Evolutionary conservation across 2,329 filamentous ascomycete species (phyloP).

Genomic region (Hypoxylon sp.): DNA sequence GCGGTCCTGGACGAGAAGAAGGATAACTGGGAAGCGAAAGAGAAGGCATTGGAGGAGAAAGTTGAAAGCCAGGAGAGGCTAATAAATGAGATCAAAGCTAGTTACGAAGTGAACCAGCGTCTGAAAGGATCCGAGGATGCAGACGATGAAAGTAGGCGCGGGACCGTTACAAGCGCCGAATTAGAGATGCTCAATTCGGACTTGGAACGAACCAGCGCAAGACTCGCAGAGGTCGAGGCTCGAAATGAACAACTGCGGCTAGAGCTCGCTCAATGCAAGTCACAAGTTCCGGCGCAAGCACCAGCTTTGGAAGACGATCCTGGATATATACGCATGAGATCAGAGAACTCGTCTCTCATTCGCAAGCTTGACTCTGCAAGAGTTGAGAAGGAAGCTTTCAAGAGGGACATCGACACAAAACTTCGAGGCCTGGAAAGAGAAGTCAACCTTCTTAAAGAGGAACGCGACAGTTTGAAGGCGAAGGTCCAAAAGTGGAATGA

Average conservation of each 20-base stretch:
- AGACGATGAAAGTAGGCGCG: conserved; percentile 67
- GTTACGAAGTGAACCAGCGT: conserved; percentile 94
- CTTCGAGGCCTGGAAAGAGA: conserved; percentile 85
- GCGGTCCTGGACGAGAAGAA: conserved; percentile 93
- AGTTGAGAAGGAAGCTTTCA: conserved; percentile 85
- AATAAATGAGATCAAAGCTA: conserved; percentile 94
- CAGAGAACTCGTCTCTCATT: conserved; percentile 92
- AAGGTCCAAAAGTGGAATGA: conserved; percentile 92
- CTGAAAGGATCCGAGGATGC: conserved; percentile 78
- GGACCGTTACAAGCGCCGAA: conserved; percentile 85
- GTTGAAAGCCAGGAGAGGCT: conserved; percentile 93
- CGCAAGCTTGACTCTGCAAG: conserved; percentile 87
- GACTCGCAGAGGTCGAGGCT: conserved; percentile 90
- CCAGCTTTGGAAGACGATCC: conserved; percentile 87
- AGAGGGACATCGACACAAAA: conserved; percentile 79
- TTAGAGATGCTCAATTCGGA: conserved; percentile 94
- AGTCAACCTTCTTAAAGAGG: conserved; percentile 77
- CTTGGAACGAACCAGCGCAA: conserved; percentile 86
- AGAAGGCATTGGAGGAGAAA: conserved; percentile 91
- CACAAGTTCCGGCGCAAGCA: conserved; percentile 72
- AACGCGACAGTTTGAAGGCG: conserved; percentile 81
- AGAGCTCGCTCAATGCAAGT: conserved; percentile 90
- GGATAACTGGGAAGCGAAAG: conserved; percentile 96
- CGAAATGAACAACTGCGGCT: conserved; percentile 93
- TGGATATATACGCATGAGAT: conserved; percentile 85